Evolutionary conservation across 495 filamentous ascomycete genomes (phyloP), one percentile per base, ranked within the genome.

Genomic region (Neurospora pannonica): DNA sequence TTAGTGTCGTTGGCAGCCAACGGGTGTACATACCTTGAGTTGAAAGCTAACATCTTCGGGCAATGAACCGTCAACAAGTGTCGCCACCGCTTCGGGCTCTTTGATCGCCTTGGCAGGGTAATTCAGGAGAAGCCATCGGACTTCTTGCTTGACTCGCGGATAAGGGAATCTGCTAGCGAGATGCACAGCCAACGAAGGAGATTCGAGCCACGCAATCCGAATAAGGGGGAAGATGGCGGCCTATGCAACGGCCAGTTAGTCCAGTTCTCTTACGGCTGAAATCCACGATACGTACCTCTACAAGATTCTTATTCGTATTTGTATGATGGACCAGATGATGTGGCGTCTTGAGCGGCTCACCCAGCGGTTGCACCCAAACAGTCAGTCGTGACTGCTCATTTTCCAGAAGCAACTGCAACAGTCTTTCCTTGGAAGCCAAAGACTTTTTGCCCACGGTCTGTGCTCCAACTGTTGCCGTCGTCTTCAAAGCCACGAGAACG

Each of bases 301-400:
- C 77, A n/a, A 85, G 77, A 36, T 54, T 73, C 5, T 81, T 67
- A 34, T 67, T 83, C 72, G 85, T 89, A 67, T 78, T 79, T 4
- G 76, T 75, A 39, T 80, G 76, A 40, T 79, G 79, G 17, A 79
- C 75, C 2, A 76, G 37, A 4, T 74, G 71, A 0, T 78, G 74
- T 31, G 70, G 73, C 28, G 28, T 34, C 74, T 75, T 80, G 36
- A 69, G 71, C 2, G 89, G 85, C 40, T 95, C 92, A 71, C 90
- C 89, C 38, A 97, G 82, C 3, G 97, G 97, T 75, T 90, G 91
- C 34, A 98, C 87, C 97, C 97, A 99, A 67, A 98, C 95, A 38
- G 87, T 88, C 19, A 99, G 85, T 40, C 97, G 90, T 15, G 88
- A 87, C 77, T 92, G 89, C 82, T 99, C 97, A 78, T 94, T 97